Evolutionary conservation across 2,329 filamentous ascomycete species (phyloP).

Genomic region (Trichoderma cornu-damae): DNA sequence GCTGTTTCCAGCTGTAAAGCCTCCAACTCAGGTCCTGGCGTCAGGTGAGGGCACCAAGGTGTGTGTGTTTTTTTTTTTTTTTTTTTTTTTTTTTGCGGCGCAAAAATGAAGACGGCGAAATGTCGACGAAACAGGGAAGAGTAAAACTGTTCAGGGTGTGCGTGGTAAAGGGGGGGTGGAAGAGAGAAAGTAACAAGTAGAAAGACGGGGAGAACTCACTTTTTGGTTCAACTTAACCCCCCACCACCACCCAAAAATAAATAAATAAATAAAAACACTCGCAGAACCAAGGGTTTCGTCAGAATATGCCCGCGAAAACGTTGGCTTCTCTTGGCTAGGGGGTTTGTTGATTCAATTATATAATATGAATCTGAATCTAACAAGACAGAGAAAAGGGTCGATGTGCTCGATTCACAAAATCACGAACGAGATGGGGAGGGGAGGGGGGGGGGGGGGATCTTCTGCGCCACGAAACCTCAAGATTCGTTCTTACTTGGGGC

Average conservation of each 20-base stretch:
- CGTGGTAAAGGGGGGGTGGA: background rate
- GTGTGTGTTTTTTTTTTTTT: too few species aligned
- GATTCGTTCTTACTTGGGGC: constrained; percentile 7
- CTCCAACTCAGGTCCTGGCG: background rate
- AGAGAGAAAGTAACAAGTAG: background rate
- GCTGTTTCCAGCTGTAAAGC: background rate
- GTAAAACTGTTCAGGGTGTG: background rate
- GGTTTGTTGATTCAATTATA: background rate
- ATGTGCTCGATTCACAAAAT: constrained; percentile 2
- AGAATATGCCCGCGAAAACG: background rate
- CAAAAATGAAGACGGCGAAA: background rate
- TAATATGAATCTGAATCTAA: background rate
- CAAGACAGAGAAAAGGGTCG: background rate
- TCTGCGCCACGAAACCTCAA: background rate
- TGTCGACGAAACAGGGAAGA: background rate
- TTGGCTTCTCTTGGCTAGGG: background rate
- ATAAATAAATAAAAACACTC: background rate
- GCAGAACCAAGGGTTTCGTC: background rate
- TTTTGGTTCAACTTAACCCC: too few species aligned
- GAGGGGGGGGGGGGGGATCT: too few species aligned
- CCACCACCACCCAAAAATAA: too few species aligned
- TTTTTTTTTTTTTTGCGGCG: background rate
- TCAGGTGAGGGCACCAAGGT: background rate
- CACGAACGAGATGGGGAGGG: background rate
- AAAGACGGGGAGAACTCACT: background rate